These are phyloP conservation scores for Choricystis sp. DNA, from an alignment of 139 green algal genomes.

Conservation along the genomic window DNA sequence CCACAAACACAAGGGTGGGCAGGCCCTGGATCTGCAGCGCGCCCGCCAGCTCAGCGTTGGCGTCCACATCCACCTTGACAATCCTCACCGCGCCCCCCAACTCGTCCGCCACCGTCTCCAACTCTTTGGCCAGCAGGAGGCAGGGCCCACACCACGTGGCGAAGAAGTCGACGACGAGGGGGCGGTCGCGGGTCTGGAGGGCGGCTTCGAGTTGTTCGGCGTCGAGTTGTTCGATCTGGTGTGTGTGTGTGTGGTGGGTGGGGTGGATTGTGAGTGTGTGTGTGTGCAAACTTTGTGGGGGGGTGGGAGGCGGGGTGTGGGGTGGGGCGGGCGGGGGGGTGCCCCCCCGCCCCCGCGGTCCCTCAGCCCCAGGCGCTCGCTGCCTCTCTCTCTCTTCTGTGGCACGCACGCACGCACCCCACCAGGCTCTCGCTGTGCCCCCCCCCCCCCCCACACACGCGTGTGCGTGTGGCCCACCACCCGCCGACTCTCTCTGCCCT, in stretches of 20 bases:
- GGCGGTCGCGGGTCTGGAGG: constrained; percentile 42
- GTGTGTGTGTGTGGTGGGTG: not conserved
- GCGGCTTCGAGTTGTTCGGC: constrained; percentile 67
- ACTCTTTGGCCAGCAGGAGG: constrained; percentile 51
- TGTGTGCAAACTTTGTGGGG: too few species aligned
- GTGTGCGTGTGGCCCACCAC: too few species aligned
- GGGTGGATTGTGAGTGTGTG: not conserved
- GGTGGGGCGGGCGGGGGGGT: too few species aligned
- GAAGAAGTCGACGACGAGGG: constrained; percentile 89
- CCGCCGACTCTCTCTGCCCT: too few species aligned
- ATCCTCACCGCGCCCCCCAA: constrained; percentile 58
- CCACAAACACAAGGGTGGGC: constrained; percentile 86
- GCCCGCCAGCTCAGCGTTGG: constrained; percentile 62
- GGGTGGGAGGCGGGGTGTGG: too few species aligned
- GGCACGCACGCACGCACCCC: too few species aligned
- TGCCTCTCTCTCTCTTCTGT: too few species aligned
- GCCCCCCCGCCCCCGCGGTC: too few species aligned
- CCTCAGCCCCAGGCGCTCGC: too few species aligned
- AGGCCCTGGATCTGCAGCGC: constrained; percentile 77
- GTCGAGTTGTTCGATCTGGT: constrained; percentile 57
- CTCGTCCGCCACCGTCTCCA: constrained; percentile 48
- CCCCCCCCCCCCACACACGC: too few species aligned
- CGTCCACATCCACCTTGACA: constrained; percentile 87
- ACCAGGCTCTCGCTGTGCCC: too few species aligned
- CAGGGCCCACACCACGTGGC: constrained; percentile 75